Conservation (phyloP, 164 flowering plant species). For the Annona squamosa region DNA sequence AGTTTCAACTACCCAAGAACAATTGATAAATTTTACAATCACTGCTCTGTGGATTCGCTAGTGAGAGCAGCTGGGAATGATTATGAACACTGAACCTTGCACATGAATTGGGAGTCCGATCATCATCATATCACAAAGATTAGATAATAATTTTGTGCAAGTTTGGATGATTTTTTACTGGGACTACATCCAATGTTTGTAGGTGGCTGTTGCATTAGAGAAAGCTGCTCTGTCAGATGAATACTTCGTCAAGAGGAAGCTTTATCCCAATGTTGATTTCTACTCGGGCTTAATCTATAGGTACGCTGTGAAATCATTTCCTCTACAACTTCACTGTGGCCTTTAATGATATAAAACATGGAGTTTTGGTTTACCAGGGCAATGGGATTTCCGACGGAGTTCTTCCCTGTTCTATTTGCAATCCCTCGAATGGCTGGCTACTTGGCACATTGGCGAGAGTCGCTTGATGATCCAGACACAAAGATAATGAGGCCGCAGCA, state of each 20-base stretch:
- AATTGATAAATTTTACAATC: too few relatives aligned
- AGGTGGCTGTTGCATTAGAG: slow-evolving; percentile 99
- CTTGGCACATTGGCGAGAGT: slow-evolving; percentile 92
- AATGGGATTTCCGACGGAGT: slow-evolving; percentile 96
- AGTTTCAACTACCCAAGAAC: too few relatives aligned
- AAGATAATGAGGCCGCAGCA: slow-evolving; percentile 96
- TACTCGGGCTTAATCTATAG: slow-evolving; percentile 97
- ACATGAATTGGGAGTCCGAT: too few relatives aligned
- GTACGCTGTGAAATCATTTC: slow-evolving; percentile 24
- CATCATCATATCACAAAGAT: too few relatives aligned
- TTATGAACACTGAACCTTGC: too few relatives aligned
- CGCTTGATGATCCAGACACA: slow-evolving; percentile 99
- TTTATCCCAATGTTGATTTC: slow-evolving; percentile 98
- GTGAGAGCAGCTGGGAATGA: too few relatives aligned
- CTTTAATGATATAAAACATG: not conserved
- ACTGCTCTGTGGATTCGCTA: too few relatives aligned
- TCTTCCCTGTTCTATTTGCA: slow-evolving; percentile 92
- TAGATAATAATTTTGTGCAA: not conserved
- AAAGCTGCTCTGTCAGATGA: slow-evolving; percentile 96
- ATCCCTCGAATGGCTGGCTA: slow-evolving; percentile 99
- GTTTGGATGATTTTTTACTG: not conserved
- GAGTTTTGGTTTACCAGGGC: slow-evolving; percentile 51
- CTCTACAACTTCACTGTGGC: not conserved
- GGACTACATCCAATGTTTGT: slow-evolving; percentile 7
- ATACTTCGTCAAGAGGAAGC: slow-evolving; percentile 86